Evolutionary conservation across 2,329 filamentous ascomycete species (phyloP).

Genomic region (Microthyrium microscopicum): DNA sequence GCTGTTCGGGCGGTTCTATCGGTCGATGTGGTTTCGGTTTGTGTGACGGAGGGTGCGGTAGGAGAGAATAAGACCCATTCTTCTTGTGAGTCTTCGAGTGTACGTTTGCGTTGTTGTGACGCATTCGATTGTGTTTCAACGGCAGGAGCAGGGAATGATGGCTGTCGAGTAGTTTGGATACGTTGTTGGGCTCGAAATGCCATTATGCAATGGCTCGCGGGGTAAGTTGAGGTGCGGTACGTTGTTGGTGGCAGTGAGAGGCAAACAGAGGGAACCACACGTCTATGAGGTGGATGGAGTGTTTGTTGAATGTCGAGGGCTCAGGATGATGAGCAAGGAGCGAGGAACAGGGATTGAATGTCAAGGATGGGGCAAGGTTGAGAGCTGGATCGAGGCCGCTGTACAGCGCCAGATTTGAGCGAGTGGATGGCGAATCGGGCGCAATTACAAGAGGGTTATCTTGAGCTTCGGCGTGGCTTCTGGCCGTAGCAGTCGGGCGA

Average conservation of each 20-base stretch:
- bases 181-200: neutral
- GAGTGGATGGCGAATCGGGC: no score
- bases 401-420: no score
- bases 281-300: neutral
- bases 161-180: no score
- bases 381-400: no score
- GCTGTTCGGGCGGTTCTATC: conserved; percentile 48
- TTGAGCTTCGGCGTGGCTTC: no score
- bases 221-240: neutral
- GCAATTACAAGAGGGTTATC: no score
- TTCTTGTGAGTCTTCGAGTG: conserved; percentile 51
- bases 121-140: conserved; percentile 9
- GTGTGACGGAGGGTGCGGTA: conserved; percentile 34
- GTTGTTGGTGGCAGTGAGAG: neutral
- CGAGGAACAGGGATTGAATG: no score
- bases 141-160: conserved; percentile 1
- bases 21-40: conserved; percentile 37
- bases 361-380: no score
- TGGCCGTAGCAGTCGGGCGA: no score
- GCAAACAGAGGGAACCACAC: neutral
- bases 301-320: no score
- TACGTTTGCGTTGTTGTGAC: conserved; percentile 25
- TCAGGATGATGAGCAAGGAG: no score
- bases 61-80: conserved; percentile 92
- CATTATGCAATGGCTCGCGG: no score